Evolutionary conservation across 2,329 filamentous ascomycete species (phyloP).

Genomic region (Aureobasidium mangrovei): DNA sequence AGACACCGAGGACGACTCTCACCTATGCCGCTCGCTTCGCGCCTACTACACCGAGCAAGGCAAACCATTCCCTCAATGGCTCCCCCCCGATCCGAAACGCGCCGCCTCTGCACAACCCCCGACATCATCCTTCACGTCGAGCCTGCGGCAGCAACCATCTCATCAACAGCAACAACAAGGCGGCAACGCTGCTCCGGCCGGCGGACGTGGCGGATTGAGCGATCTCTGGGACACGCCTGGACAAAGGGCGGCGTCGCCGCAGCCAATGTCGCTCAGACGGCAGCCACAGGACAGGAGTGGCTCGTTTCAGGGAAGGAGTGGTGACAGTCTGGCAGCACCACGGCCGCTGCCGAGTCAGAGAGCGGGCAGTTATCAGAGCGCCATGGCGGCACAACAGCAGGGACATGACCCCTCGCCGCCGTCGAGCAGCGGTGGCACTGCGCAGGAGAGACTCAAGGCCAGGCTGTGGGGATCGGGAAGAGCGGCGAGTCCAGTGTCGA

Average conservation of each 20-base stretch:
- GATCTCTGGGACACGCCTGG: conserved; percentile 50
- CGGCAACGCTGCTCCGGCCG: conserved; percentile 28
- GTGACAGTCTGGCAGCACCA: conserved; percentile 19
- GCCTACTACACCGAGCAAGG: conserved; percentile 89
- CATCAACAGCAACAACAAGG: conserved; percentile 26
- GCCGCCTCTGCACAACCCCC: conserved; percentile 47
- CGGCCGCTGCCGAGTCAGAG: conserved; percentile 64
- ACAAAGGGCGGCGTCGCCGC: conserved; percentile 28
- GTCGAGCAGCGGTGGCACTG: conserved; percentile 45
- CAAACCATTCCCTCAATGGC: conserved; percentile 72
- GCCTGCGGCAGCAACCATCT: conserved; percentile 36
- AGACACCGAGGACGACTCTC: conserved; percentile 72
- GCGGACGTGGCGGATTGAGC: conserved; percentile 42
- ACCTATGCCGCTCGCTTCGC: conserved; percentile 86
- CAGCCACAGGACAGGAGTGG: conserved; percentile 26
- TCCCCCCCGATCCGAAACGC: conserved; percentile 79
- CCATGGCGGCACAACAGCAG: conserved; percentile 29
- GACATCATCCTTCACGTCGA: conserved; percentile 43
- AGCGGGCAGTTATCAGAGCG: conserved; percentile 63
- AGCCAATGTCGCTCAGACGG: conserved; percentile 20
- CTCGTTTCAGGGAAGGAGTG: background rate
- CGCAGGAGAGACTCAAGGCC: conserved; percentile 76
- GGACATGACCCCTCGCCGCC: conserved; percentile 29
- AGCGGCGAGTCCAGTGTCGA: background rate
- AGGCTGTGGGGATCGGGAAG: conserved; percentile 50